Percentiles rank a stretch among this genome's conserved stretches.
These are phyloP conservation scores for Pezicula rhizophila DNA, from an alignment of 2,329 filamentous ascomycete species.

Conservation along the genomic window DNA sequence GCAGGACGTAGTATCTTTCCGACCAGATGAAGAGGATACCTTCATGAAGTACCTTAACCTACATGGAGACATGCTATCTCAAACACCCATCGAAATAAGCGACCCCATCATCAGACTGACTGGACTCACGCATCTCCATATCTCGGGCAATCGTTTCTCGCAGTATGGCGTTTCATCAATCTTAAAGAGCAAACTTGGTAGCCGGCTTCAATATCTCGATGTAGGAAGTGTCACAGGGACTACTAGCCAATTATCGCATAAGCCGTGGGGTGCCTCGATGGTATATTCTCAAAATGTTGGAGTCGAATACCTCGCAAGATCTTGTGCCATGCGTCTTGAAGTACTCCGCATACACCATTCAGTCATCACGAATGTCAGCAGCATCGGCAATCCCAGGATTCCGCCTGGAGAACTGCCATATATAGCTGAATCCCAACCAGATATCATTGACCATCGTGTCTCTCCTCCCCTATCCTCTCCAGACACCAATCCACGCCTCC, in stretches of 20 bases:
- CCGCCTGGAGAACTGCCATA: neutral
- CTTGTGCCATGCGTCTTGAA: slow-evolving; percentile 46
- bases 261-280: neutral
- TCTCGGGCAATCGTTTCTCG: slow-evolving; percentile 46
- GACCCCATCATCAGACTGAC: slow-evolving; percentile 33
- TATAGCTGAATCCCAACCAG: neutral
- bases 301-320: slow-evolving; percentile 23
- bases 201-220: slow-evolving; percentile 47
- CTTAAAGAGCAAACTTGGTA: slow-evolving; percentile 32
- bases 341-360: slow-evolving; percentile 53
- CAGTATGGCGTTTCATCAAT: slow-evolving; percentile 32
- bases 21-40: slow-evolving; percentile 5
- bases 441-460: slow-evolving; percentile 32
- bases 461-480: slow-evolving; percentile 36
- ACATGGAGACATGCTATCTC: slow-evolving; percentile 37
- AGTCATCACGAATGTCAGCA: slow-evolving; percentile 48
- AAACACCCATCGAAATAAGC: slow-evolving; percentile 43
- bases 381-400: slow-evolving; percentile 14
- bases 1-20: neutral
- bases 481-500: slow-evolving; percentile 50
- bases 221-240: slow-evolving; percentile 35
- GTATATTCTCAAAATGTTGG: slow-evolving; percentile 3
- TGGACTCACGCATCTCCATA: slow-evolving; percentile 47
- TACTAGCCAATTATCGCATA: neutral
- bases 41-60: slow-evolving; percentile 21